A percentile compares a stretch with the other conserved stretches of the same genome.
phyloP scores from a whole-genome alignment of 2,329 filamentous ascomycete genomes.

The Hymenoscyphus occultus region DNA sequence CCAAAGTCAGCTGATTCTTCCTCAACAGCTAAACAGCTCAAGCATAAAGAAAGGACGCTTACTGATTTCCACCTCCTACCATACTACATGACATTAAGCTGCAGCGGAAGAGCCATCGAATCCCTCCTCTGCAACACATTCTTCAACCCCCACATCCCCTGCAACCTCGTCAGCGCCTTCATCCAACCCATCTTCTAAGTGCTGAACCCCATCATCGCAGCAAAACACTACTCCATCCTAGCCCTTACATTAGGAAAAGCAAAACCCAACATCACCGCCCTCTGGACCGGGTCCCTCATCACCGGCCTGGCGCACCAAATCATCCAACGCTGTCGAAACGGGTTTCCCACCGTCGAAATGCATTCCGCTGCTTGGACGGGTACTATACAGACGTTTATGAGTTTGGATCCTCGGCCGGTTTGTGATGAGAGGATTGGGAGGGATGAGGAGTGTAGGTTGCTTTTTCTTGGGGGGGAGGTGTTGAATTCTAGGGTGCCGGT shows the following conservation, averaged over 20 bases:
- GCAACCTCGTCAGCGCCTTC: slow-evolving; percentile 17
- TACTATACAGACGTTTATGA: slow-evolving; percentile 17
- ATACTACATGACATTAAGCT: slow-evolving; percentile 21
- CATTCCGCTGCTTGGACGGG: slow-evolving; percentile 15
- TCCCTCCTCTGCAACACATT: slow-evolving; percentile 15
- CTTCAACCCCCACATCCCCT: slow-evolving; percentile 13
- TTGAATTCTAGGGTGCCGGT: slow-evolving; percentile 19
- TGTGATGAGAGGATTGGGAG: slow-evolving; percentile 9
- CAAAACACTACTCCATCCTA: slow-evolving; percentile 12
- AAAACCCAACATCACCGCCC: slow-evolving; percentile 9
- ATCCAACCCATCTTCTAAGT: slow-evolving; percentile 16
- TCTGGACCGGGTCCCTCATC: slow-evolving; percentile 16
- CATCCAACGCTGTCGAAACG: slow-evolving; percentile 9
- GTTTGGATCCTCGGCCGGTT: slow-evolving; percentile 10
- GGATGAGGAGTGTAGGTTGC: slow-evolving; percentile 16
- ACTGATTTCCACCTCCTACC: slow-evolving; percentile 8
- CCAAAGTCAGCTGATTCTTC: neutral
- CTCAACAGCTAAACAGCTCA: neutral
- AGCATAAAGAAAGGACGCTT: slow-evolving; percentile 4
- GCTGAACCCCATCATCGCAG: slow-evolving; percentile 13
- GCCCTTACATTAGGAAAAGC: slow-evolving; percentile 15
- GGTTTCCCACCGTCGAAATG: slow-evolving; percentile 12
- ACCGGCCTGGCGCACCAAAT: slow-evolving; percentile 15
- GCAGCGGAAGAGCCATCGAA: slow-evolving; percentile 13
- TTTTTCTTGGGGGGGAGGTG: slow-evolving; percentile 14